phyloP scores from a whole-genome alignment of 495 filamentous ascomycete species.

The Bryoglossum gracile region DNA sequence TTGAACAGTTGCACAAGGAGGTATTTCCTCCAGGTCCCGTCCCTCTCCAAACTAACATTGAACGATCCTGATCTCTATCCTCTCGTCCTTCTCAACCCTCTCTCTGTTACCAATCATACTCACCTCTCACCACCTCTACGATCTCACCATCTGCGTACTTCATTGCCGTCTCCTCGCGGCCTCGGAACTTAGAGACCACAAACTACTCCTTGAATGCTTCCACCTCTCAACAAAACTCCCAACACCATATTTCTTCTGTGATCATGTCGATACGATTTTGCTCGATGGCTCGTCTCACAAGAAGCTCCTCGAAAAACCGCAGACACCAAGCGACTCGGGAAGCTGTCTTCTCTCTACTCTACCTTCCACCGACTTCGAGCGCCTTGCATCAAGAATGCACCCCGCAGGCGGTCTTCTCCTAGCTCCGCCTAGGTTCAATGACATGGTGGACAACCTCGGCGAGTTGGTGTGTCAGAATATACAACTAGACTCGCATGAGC shows the following conservation, averaged over 20 bases:
- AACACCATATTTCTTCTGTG: background rate
- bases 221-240: slow-evolving; percentile 45
- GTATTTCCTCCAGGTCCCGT: slow-evolving; percentile 1
- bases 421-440: slow-evolving; percentile 20
- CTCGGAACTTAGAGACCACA: slow-evolving; percentile 49
- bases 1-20: slow-evolving; percentile 17
- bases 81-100: background rate
- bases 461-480: slow-evolving; percentile 49
- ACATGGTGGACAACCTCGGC: slow-evolving; percentile 16
- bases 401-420: slow-evolving; percentile 24
- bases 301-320: background rate
- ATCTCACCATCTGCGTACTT: slow-evolving; percentile 50
- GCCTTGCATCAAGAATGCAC: slow-evolving; percentile 7
- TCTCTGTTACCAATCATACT: background rate
- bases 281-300: slow-evolving; percentile 38
- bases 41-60: background rate
- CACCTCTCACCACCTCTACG: background rate
- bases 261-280: slow-evolving; percentile 40
- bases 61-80: background rate
- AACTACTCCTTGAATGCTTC: slow-evolving; percentile 70
- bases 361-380: slow-evolving; percentile 7
- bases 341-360: slow-evolving; percentile 29
- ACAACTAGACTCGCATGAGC: slow-evolving; percentile 56
- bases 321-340: slow-evolving; percentile 34
- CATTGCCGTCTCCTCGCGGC: slow-evolving; percentile 55